These are phyloP conservation scores for Colletotrichum sublineola DNA, from an alignment of 2,329 filamentous ascomycete genomes.

Conservation along the genomic window DNA sequence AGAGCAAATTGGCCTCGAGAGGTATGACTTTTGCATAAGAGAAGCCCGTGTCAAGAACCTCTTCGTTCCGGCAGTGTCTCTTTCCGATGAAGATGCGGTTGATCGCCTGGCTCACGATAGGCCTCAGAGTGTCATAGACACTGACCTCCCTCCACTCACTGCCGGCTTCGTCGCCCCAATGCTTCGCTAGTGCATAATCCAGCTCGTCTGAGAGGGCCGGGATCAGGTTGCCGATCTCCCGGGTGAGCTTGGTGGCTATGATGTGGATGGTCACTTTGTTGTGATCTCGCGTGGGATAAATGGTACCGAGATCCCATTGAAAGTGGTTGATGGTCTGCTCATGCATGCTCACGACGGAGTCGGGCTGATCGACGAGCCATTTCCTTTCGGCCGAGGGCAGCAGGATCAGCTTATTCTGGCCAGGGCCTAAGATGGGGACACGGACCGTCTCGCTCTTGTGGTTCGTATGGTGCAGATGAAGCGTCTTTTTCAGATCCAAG, in stretches of 20 bases:
- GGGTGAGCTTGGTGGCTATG: slow-evolving; percentile 22
- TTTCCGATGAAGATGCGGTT: slow-evolving; percentile 26
- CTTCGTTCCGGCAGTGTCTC: slow-evolving; percentile 13
- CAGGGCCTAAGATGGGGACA: slow-evolving; percentile 20
- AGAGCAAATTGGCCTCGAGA: slow-evolving; percentile 27
- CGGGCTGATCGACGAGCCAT: slow-evolving; percentile 19
- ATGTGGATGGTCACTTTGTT: slow-evolving; percentile 20
- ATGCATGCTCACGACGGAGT: slow-evolving; percentile 19
- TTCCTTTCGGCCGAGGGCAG: slow-evolving; percentile 9
- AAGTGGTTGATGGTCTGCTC: slow-evolving; percentile 17
- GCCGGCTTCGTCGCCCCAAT: slow-evolving; percentile 5
- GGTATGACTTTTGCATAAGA: slow-evolving; percentile 17
- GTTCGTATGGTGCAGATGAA: slow-evolving; percentile 19
- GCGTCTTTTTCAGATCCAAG: slow-evolving; percentile 25
- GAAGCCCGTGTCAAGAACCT: slow-evolving; percentile 23
- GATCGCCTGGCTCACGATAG: slow-evolving; percentile 23
- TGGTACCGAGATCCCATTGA: background rate
- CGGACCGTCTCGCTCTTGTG: slow-evolving; percentile 21
- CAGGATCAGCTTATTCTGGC: slow-evolving; percentile 21
- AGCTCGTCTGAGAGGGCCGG: slow-evolving; percentile 18
- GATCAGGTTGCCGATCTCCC: slow-evolving; percentile 22
- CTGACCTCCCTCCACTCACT: slow-evolving; percentile 20
- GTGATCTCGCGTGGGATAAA: slow-evolving; percentile 17
- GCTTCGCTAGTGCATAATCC: slow-evolving; percentile 13
- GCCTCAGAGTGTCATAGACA: slow-evolving; percentile 9